Base-by-base conservation (phyloP, 2,329 filamentous ascomycete genomes). In the Rhinocladiella similis region DNA sequence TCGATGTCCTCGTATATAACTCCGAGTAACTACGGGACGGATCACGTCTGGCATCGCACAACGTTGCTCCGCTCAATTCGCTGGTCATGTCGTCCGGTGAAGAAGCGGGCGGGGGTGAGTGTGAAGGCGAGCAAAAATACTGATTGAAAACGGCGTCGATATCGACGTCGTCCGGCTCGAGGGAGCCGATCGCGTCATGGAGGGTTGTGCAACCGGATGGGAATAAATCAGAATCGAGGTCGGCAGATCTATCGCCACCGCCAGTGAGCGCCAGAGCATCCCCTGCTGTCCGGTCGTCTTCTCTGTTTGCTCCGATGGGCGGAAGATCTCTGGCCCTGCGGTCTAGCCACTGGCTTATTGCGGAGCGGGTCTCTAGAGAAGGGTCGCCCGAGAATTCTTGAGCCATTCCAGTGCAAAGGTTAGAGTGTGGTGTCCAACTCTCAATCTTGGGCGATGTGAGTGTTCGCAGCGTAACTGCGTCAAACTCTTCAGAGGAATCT, bases 141-240 rank as follows among this genome's bases (percentile, higher is more conserved):
- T 56, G 33, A 56, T 22, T 29, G 20, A 56, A 56, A 2, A 55
- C 25, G 25, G 47, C 53, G 46, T 55, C 53, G 53, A 13, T 22
- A 50, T 50, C 47, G 49, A 52, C 43, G 4, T 56, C 54, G 46
- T 36, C 49, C 41, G 27, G 47, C 47, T 41, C 47, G 38, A 52
- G 54, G 48, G 54, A 52, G 39, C 29, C 48, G 42, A 52, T 56
- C 49, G 48, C 49, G 43, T 52, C 38, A 51, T 52, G 46, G 39
- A 47, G 47, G 20, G 47, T 56, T 52, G 35, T 47, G 33, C 25
- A 56, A 47, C 39, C 16, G 54, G 41, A 56, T 52, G 25, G 47
- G 43, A 56, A 52, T 56, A 50, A 50, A 50, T 55, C 27, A 55
- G 7, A 55, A 16, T 43, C 47, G 53, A 55, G 53, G 39, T 55